Evolutionary conservation across 306 rosid genomes (phyloP).

Genomic region (Notholithocarpus densiflorus): DNA sequence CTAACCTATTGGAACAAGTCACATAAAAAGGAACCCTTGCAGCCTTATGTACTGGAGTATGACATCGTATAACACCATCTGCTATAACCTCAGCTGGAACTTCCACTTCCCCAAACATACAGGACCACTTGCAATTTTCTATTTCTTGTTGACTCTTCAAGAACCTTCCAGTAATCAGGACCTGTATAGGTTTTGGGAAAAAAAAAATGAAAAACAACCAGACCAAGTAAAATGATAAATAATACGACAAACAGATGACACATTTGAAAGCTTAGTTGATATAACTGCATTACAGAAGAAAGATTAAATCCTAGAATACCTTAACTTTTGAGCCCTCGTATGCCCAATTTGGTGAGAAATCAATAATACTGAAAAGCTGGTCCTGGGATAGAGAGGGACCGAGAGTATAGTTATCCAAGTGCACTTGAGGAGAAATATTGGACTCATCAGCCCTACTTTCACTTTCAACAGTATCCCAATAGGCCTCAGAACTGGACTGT

Average conservation of each 20-base stretch:
- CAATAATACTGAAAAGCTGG: constrained; percentile 80
- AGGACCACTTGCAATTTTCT: constrained; percentile 66
- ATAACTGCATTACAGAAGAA: constrained; percentile 11
- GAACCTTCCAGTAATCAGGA: constrained; percentile 71
- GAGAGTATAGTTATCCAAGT: constrained; percentile 48
- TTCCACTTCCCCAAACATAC: constrained; percentile 93
- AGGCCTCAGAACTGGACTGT: constrained; percentile 50
- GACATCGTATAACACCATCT: constrained; percentile 73
- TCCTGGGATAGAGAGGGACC: constrained; percentile 74
- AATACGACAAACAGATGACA: constrained; percentile 7
- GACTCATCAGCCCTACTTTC: constrained; percentile 50
- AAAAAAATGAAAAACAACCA: constrained; percentile 3
- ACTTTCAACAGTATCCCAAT: constrained; percentile 66
- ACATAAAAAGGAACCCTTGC: constrained; percentile 85
- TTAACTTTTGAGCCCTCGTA: constrained; percentile 58
- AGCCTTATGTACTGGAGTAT: constrained; percentile 67
- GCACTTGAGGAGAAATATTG: constrained; percentile 47
- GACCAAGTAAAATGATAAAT: constrained; percentile 12
- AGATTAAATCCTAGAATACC: constrained; percentile 43
- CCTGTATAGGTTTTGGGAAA: constrained; percentile 38
- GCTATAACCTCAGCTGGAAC: constrained; percentile 66
- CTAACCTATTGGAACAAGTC: constrained; percentile 80
- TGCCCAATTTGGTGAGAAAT: constrained; percentile 82
- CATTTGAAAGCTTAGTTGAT: neutral
- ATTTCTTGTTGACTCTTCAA: constrained; percentile 51